These are phyloP conservation scores for Cymbidium sinense DNA, from an alignment of 106 monocot species.

Conservation along the genomic window DNA sequence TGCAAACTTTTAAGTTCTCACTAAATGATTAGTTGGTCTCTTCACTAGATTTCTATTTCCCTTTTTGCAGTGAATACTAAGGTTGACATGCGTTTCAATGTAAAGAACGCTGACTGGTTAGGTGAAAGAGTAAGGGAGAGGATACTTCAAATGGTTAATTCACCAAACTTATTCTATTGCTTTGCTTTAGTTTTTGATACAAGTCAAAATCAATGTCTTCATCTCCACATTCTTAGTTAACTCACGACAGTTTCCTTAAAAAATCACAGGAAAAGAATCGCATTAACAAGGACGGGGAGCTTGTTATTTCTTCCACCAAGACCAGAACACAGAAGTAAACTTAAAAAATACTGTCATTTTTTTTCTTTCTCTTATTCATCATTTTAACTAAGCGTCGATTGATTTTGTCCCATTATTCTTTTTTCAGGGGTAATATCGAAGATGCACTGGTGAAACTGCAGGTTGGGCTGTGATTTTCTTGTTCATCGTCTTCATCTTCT, in stretches of 20 bases:
- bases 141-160: conserved; percentile 79
- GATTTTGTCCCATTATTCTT: conserved; percentile 12
- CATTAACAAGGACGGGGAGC: conserved; percentile 92
- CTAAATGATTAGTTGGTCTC: neutral
- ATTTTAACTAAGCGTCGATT: neutral
- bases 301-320: conserved; percentile 93
- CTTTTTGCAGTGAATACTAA: conserved; percentile 87
- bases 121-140: conserved; percentile 76
- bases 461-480: conserved; percentile 29
- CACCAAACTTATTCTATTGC: neutral
- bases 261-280: conserved; percentile 87
- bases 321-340: conserved; percentile 89
- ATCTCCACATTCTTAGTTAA: neutral
- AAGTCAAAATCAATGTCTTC: neutral
- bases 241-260: neutral
- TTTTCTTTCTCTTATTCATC: conserved; percentile 5
- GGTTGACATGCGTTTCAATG: conserved; percentile 98
- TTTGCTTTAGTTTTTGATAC: neutral
- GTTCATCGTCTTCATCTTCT: neutral
- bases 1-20: neutral
- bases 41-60: conserved; percentile 4
- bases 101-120: conserved; percentile 80
- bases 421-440: conserved; percentile 78
- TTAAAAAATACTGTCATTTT: conserved; percentile 10
- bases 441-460: conserved; percentile 93